Conservation (phyloP, 2,329 filamentous ascomycete genomes). For the Periconia macrospinosa region DNA sequence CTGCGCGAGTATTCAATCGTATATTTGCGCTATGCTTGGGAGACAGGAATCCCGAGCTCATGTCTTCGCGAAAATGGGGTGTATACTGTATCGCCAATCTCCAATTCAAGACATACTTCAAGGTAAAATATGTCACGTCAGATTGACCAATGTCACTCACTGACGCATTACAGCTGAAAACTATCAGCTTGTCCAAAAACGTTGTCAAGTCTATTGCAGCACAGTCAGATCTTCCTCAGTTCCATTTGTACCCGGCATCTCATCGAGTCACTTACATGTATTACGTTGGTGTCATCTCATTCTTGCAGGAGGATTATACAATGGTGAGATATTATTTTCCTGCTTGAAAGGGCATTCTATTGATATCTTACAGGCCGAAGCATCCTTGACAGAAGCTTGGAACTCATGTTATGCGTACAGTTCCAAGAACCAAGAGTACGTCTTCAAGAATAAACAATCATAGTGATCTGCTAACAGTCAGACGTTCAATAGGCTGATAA, state of each 20-base stretch:
- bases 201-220: constrained; percentile 82
- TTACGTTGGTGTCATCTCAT: constrained; percentile 90
- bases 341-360: not conserved
- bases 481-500: constrained; percentile 66
- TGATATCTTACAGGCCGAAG: constrained; percentile 33
- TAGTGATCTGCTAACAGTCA: constrained; percentile 7
- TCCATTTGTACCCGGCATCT: constrained; percentile 80
- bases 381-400: constrained; percentile 75
- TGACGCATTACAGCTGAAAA: constrained; percentile 63
- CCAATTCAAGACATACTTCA: constrained; percentile 98
- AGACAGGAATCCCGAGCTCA: constrained; percentile 78
- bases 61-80: constrained; percentile 93
- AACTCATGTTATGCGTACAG: constrained; percentile 75
- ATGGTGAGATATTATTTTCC: constrained; percentile 54
- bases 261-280: constrained; percentile 97
- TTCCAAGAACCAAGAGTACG: constrained; percentile 77
- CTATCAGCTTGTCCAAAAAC: constrained; percentile 85
- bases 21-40: constrained; percentile 89
- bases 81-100: constrained; percentile 94
- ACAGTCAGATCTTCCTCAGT: constrained; percentile 74
- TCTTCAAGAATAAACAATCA: not conserved
- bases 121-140: constrained; percentile 45
- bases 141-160: constrained; percentile 5
- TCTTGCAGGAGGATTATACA: constrained; percentile 90
- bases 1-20: constrained; percentile 84